Evolutionary conservation across 306 rosid genomes (phyloP).

Genomic region (Vigna mungo): DNA sequence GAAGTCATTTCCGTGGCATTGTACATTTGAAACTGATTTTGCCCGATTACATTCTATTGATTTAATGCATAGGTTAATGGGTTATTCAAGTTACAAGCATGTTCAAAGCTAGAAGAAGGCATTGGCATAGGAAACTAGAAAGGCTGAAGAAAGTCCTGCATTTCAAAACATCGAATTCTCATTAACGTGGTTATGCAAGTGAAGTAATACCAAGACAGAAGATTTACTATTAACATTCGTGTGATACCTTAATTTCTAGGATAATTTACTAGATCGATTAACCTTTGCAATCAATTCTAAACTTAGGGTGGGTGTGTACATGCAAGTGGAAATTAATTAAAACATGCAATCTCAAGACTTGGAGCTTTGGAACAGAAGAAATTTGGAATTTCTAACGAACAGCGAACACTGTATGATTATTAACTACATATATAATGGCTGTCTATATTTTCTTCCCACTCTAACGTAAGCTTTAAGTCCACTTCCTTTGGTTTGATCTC

Average conservation of each 20-base stretch:
- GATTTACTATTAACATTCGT: not conserved
- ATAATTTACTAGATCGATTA: not conserved
- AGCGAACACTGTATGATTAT: not conserved
- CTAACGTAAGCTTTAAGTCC: no score
- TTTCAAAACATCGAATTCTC: not conserved
- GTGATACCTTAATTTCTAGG: not conserved
- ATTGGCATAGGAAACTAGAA: not conserved
- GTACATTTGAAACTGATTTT: constrained; percentile 46
- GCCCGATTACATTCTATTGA: constrained; percentile 21
- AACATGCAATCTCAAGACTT: not conserved
- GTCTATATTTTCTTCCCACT: no score
- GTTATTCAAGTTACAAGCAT: constrained; percentile 5
- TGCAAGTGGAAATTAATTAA: not conserved
- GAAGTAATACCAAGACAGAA: no score
- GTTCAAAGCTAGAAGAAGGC: not conserved
- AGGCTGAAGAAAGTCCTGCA: constrained; percentile 6
- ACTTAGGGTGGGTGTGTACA: no score
- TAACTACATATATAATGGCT: no score
- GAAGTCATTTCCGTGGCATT: constrained; percentile 33
- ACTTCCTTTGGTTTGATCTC: no score
- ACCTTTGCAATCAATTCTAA: not conserved
- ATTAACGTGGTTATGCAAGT: no score
- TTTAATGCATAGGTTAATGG: constrained; percentile 38
- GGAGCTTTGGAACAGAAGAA: not conserved
- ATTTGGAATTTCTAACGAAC: not conserved